Base-by-base conservation (phyloP, 306 rosid species). In the Myrica gale region DNA sequence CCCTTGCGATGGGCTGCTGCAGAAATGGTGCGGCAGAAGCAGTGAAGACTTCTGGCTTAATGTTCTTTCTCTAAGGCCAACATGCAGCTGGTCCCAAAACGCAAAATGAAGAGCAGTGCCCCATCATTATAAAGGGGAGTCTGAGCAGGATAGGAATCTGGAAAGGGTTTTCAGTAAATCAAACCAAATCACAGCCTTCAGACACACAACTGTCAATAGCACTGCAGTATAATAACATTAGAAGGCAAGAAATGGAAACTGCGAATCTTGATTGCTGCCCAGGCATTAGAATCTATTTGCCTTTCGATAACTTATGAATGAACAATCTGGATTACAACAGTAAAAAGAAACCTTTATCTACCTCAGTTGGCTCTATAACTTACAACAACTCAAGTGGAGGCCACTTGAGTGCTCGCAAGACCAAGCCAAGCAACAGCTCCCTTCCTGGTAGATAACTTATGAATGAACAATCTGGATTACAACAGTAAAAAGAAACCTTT, bases 371-470 rank as follows among this genome's bases (percentile, higher is more conserved):
- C 69, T 37, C 11, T 60, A 26, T 21, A 60, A 61, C 67, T 12
- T n/a, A 61, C 44, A 32, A 61, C 67, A 42, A 61, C 67, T 26
- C 32, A 32, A 32, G 44, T 43, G 26, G 67, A 23, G 67, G 67
- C 44, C 44, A 21, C 57, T n/a, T 60, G 72, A 48, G 57, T 77
- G 55, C 53, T 23, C 52, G 3, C 8, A 6, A 46, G n/a, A 16
- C 6, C 56, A 74, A n/a, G n/a, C n/a, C n/a, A n/a, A 68, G 46
- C 75, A 68, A 60, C 41, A 5, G 51, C 15, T 32, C 26, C 50
- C 52, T 43, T n/a, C 51, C 0, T 16, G 26, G 37, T 44, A 67
- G 71, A 48, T 52, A 45, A 42, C 51, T 15, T 39, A 32, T 13
- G 26, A 42, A 32, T 32, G 37, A 41, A 8, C 23, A 65, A 42